Base-by-base conservation (phyloP, 768 basidiomycete species). In the Daedaleopsis nitida region DNA sequence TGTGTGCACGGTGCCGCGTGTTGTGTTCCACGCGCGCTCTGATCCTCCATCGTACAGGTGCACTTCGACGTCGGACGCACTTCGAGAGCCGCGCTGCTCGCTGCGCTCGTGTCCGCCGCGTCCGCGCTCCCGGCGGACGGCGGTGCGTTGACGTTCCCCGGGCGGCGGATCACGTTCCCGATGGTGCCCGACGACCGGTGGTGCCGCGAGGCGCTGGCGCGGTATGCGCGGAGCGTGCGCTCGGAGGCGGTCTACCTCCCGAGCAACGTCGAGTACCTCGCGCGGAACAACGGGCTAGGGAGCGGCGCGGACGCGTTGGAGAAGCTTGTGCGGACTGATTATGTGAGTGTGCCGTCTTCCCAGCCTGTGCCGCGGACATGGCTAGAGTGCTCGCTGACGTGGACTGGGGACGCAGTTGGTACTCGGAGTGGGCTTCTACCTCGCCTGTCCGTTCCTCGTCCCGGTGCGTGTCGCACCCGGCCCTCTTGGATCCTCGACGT, bases 261-360 rank as follows among this genome's bases (percentile, higher is more conserved):
- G 0, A 85, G 83, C 68, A 89, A 91, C 64, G 73, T 88, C 38
- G 83, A 86, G 42, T 89, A 89, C 65, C 77, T 89, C 1, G 86
- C 86, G 0, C 75, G 73, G 42, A 87, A 86, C 47, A 88, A 87
- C 64, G 86, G 86, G 0, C 72, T 88, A 11, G 64, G 73, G 14
- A 77, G 77, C 6, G 64, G 76, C 1, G 69, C 71, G 17, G 83
- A 83, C 38, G 80, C 78, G 0, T 63, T 85, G 52, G 69, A 74
- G 21, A 76, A 82, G 58, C 70, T 88, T 10, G 71, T 82, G 10
- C 74, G 69, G 16, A 82, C 82, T 6, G 80, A 80, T 64, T 86
- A 80, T 78, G 85, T 86, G 60, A 19, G 64, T 58, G 39, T 32
- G n/a, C n/a, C 27, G 27, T 32, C 7, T 32, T 32, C 27, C 7